Evolutionary conservation across 2,329 filamentous ascomycete genomes (phyloP).

Genomic region (Pezicula carpinea): DNA sequence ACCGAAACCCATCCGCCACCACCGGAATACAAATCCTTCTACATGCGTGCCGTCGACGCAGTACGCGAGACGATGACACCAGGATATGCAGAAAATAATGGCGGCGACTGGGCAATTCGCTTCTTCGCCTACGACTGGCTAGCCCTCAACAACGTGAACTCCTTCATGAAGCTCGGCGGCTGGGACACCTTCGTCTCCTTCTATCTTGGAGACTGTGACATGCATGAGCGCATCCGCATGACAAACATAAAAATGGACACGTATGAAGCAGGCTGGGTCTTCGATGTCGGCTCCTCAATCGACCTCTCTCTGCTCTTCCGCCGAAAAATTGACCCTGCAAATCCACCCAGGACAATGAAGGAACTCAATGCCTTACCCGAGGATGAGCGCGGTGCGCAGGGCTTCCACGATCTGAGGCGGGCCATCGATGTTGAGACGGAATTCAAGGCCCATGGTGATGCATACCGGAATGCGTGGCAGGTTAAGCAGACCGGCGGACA

Average conservation of each 20-base stretch:
- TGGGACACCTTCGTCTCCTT: slow-evolving; percentile 54
- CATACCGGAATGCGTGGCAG: slow-evolving; percentile 45
- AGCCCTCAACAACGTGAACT: slow-evolving; percentile 46
- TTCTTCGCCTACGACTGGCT: slow-evolving; percentile 55
- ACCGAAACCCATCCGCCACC: not conserved
- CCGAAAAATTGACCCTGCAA: slow-evolving; percentile 20
- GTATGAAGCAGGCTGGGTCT: slow-evolving; percentile 36
- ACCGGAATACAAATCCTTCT: slow-evolving; percentile 7
- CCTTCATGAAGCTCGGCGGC: slow-evolving; percentile 37
- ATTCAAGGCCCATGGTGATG: slow-evolving; percentile 4
- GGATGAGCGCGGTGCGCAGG: not conserved
- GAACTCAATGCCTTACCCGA: slow-evolving; percentile 8
- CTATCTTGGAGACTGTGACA: slow-evolving; percentile 52
- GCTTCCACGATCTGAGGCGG: slow-evolving; percentile 7
- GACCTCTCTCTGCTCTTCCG: slow-evolving; percentile 39
- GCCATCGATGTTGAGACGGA: slow-evolving; percentile 8
- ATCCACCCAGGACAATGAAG: slow-evolving; percentile 3
- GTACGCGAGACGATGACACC: slow-evolving; percentile 8
- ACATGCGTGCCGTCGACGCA: slow-evolving; percentile 9
- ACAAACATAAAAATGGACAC: slow-evolving; percentile 36
- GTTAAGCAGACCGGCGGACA: slow-evolving; percentile 41
- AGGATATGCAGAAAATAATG: slow-evolving; percentile 1
- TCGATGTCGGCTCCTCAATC: slow-evolving; percentile 38
- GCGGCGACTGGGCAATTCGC: slow-evolving; percentile 37
- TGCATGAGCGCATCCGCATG: slow-evolving; percentile 42